Evolutionary conservation across 345 rosid genomes (phyloP).

Genomic region (Pugionium cornutum): DNA sequence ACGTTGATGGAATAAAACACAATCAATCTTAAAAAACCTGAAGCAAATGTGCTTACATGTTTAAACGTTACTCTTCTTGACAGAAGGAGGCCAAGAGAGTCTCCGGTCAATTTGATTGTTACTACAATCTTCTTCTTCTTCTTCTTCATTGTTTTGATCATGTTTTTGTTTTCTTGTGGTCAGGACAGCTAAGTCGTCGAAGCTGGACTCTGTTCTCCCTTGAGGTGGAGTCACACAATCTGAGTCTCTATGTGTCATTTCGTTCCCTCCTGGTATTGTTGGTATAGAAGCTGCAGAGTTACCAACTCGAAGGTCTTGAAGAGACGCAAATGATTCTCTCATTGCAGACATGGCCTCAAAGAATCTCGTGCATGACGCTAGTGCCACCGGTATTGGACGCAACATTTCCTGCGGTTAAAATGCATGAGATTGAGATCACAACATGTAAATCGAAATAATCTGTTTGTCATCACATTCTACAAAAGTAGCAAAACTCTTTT

Average conservation of each 20-base stretch:
- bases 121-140: constrained; percentile 43
- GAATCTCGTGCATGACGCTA: constrained; percentile 95
- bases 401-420: constrained; percentile 75
- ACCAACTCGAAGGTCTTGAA: constrained; percentile 82
- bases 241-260: constrained; percentile 46
- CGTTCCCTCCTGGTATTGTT: constrained; percentile 57
- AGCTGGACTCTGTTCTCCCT: constrained; percentile 66
- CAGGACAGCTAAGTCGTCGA: constrained; percentile 61
- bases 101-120: constrained; percentile 60
- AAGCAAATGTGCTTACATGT: not conserved
- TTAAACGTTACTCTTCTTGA: constrained; percentile 42
- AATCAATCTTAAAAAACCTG: constrained; percentile 15
- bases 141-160: constrained; percentile 47
- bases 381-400: constrained; percentile 96
- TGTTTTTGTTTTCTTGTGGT: constrained; percentile 45
- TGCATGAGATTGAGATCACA: not conserved
- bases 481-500: not conserved
- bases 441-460: not conserved
- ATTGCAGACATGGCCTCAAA: constrained; percentile 98
- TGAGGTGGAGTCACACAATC: constrained; percentile 71
- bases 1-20: constrained; percentile 17
- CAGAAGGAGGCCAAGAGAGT: constrained; percentile 88
- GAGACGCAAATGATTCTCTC: constrained; percentile 96
- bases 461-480: not conserved
- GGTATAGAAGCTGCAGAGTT: constrained; percentile 59